Percentiles rank a stretch among this genome's conserved stretches.
phyloP scores from a whole-genome alignment of 768 basidiomycete genomes.

The Amanita phalloides region DNA sequence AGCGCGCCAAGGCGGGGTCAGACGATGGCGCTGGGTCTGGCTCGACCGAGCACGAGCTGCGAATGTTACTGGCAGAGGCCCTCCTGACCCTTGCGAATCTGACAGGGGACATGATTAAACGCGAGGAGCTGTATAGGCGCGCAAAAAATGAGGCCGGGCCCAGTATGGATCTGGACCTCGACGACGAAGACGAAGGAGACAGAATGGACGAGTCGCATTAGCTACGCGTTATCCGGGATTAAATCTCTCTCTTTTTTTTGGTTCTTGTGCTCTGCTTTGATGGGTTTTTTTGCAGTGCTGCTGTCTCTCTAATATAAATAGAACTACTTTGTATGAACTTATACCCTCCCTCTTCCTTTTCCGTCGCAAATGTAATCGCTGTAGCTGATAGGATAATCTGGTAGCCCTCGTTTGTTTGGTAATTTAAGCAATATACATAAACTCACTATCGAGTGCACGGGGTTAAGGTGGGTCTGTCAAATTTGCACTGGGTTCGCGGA shows the following conservation, averaged over 20 bases:
- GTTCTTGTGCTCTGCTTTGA: no score
- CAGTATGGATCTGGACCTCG: slow-evolving; percentile 20
- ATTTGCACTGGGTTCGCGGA: no score
- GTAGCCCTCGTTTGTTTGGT: not conserved
- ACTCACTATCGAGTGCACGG: no score
- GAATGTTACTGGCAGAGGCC: slow-evolving; percentile 38
- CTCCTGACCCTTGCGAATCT: slow-evolving; percentile 50
- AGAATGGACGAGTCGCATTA: slow-evolving; percentile 9
- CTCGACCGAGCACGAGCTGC: slow-evolving; percentile 15
- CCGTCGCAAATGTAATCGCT: not conserved
- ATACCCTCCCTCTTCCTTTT: not conserved
- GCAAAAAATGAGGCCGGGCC: slow-evolving; percentile 39
- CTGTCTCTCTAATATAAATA: no score
- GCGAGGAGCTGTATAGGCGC: slow-evolving; percentile 41
- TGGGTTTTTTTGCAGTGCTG: no score
- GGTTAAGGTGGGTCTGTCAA: no score
- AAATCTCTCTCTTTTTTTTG: no score
- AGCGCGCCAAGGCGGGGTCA: slow-evolving; percentile 20
- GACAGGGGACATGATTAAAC: slow-evolving; percentile 32
- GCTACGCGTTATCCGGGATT: no score
- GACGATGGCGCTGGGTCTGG: slow-evolving; percentile 10
- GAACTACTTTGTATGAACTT: not conserved
- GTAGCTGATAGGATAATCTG: not conserved
- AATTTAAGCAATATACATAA: not conserved
- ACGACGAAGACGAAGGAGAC: slow-evolving; percentile 9